phyloP scores from a whole-genome alignment of 768 basidiomycete genomes.

The Flagelloscypha sp. region DNA sequence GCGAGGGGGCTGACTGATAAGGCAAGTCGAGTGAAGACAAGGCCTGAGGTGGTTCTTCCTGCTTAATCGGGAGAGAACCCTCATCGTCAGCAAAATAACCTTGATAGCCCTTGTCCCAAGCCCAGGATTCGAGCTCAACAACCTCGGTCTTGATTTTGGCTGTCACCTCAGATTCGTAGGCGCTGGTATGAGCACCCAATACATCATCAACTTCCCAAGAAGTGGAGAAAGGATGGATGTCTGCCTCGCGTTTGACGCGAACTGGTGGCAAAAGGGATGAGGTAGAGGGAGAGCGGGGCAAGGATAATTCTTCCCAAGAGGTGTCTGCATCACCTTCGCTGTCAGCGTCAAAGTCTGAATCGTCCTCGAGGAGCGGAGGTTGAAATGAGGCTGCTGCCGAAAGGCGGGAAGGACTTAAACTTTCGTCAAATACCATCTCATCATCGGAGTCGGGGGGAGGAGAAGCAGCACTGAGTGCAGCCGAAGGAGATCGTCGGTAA shows the following conservation, averaged over 20 bases:
- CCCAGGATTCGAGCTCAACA: slow-evolving; percentile 32
- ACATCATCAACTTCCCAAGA: too few species aligned
- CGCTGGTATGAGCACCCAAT: too few species aligned
- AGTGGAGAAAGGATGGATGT: too few species aligned
- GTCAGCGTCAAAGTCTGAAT: slow-evolving; percentile 42
- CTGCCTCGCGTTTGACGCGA: slow-evolving; percentile 56
- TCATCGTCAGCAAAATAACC: too few species aligned
- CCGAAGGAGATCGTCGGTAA: slow-evolving; percentile 50
- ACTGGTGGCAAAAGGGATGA: too few species aligned
- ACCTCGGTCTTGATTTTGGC: slow-evolving; percentile 27
- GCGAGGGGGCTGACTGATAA: too few species aligned
- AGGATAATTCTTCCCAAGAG: slow-evolving; percentile 55
- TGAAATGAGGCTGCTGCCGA: too few species aligned
- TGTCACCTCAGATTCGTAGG: too few species aligned
- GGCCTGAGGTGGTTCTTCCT: too few species aligned
- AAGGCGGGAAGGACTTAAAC: too few species aligned
- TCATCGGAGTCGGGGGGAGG: slow-evolving; percentile 69
- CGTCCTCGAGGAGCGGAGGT: slow-evolving; percentile 19
- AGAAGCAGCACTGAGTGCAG: slow-evolving; percentile 49
- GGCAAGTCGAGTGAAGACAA: too few species aligned
- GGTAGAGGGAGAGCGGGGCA: slow-evolving; percentile 57
- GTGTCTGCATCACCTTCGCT: slow-evolving; percentile 49
- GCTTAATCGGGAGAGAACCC: too few species aligned
- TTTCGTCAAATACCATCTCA: slow-evolving; percentile 49
- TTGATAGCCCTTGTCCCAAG: slow-evolving; percentile 32